Percentiles rank a stretch among this genome's conserved stretches.
Conservation (phyloP, 2,329 filamentous ascomycete species). For the Fusarium veterinarium region DNA sequence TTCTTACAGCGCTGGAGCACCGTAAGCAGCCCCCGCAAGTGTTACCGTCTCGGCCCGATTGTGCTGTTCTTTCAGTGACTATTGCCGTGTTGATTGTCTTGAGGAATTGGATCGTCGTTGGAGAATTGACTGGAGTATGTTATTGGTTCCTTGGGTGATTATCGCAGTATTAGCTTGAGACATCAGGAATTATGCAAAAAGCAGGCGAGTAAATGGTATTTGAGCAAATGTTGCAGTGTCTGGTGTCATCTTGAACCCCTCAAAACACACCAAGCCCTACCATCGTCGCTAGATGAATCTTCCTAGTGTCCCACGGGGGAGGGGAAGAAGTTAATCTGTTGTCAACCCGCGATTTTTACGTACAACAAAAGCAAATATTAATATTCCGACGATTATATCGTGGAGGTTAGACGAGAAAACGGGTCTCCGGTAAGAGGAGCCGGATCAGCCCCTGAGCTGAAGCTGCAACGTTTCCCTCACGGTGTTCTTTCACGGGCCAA, state of each 20-base stretch:
- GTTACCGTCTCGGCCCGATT: constrained; percentile 3
- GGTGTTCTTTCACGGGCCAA: background rate
- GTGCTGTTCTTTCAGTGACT: background rate
- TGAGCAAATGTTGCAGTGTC: background rate
- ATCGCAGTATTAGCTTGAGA: background rate
- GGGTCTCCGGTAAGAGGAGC: constrained; percentile 9
- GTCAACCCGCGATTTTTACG: background rate
- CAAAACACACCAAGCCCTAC: constrained; percentile 16
- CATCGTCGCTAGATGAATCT: background rate
- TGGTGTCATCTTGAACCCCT: background rate
- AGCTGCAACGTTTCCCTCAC: background rate
- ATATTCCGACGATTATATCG: background rate
- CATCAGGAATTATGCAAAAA: background rate
- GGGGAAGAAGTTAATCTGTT: constrained; percentile 3
- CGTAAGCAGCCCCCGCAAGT: background rate
- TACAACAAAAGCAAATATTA: constrained; percentile 2
- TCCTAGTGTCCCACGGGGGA: constrained; percentile 13
- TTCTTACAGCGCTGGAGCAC: background rate
- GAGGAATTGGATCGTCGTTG: background rate
- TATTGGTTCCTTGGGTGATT: background rate
- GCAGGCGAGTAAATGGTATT: background rate
- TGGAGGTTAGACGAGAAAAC: background rate
- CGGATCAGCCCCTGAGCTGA: constrained; percentile 21
- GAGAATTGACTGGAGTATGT: background rate
- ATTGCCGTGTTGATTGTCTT: background rate